A percentile compares a stretch with the other conserved stretches of the same genome.
These are phyloP conservation scores for Triadica sebifera DNA, from an alignment of 345 rosid species.

Conservation along the genomic window DNA sequence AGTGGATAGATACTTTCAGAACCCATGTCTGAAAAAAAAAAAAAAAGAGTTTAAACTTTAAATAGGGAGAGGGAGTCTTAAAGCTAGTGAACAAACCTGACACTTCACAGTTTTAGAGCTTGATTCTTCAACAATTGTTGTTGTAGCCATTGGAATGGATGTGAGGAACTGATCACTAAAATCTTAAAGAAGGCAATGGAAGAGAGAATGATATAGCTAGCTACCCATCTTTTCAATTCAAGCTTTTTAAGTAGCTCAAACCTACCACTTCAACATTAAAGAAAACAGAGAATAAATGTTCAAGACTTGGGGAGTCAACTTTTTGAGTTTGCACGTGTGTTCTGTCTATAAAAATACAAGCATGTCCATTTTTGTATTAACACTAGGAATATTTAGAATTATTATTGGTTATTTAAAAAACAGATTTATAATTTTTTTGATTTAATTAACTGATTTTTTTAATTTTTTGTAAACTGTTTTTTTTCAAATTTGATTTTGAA, in stretches of 20 bases:
- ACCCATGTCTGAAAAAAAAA: constrained; percentile 26
- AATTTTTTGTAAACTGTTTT: too few relatives aligned
- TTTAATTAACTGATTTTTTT: too few relatives aligned
- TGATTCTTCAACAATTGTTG: constrained; percentile 3
- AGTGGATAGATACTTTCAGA: constrained; percentile 30
- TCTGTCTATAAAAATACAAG: not conserved
- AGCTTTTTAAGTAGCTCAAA: not conserved
- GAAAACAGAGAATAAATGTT: not conserved
- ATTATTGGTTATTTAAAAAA: too few relatives aligned
- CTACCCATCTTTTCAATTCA: not conserved
- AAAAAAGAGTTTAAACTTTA: too few relatives aligned
- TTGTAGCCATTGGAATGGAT: constrained; percentile 11
- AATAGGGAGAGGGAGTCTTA: not conserved
- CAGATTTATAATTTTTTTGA: too few relatives aligned
- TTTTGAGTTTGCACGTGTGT: not conserved
- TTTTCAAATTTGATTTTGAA: too few relatives aligned
- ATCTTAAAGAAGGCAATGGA: not conserved
- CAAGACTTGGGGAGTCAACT: not conserved
- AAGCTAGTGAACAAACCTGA: constrained; percentile 4
- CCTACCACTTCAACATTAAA: not conserved
- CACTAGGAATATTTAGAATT: too few relatives aligned
- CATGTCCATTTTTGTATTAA: too few relatives aligned
- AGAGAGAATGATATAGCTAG: not conserved
- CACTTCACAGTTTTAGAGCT: constrained; percentile 18
- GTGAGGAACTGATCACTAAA: not conserved